Conservation (phyloP, 805 yeast species). For the Myxozyma sirexii region DNA sequence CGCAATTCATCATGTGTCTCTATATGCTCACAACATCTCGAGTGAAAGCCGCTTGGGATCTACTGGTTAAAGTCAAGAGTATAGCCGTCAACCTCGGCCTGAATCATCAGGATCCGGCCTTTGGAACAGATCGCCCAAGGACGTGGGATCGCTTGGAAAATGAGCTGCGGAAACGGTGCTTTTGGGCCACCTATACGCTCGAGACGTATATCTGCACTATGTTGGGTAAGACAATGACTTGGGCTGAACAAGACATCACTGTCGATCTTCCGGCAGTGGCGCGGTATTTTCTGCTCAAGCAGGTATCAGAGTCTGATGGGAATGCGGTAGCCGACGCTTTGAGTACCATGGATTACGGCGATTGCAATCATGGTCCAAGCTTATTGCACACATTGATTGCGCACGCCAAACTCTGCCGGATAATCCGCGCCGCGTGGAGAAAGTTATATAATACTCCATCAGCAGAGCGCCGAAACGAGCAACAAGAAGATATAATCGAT, state of each 20-base stretch:
- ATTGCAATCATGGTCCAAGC: constrained; percentile 11
- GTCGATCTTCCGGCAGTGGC: constrained; percentile 18
- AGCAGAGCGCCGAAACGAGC: neutral
- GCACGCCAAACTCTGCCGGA: constrained; percentile 26
- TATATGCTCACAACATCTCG: constrained; percentile 24
- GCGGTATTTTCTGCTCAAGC: constrained; percentile 3
- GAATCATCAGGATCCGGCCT: constrained; percentile 15
- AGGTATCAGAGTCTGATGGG: constrained; percentile 11
- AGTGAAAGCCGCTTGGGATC: constrained; percentile 27
- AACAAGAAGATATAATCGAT: constrained; percentile 25
- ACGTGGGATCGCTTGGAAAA: constrained; percentile 6
- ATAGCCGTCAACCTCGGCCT: constrained; percentile 22
- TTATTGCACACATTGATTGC: constrained; percentile 22
- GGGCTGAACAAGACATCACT: constrained; percentile 30
- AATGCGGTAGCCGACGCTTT: constrained; percentile 20
- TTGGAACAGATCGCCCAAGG: neutral
- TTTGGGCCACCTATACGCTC: constrained; percentile 29
- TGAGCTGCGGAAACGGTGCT: constrained; percentile 25
- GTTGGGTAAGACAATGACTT: constrained; percentile 31
- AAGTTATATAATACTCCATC: constrained; percentile 7
- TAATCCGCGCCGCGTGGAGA: constrained; percentile 18
- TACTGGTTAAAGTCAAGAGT: constrained; percentile 14
- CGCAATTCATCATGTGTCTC: constrained; percentile 24
- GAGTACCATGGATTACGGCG: constrained; percentile 12
- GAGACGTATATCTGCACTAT: constrained; percentile 30